A percentile compares a stretch with the other conserved stretches of the same genome.
These are phyloP conservation scores for Fusarium sp. DNA, from an alignment of 2,329 filamentous ascomycete species.

Conservation along the genomic window DNA sequence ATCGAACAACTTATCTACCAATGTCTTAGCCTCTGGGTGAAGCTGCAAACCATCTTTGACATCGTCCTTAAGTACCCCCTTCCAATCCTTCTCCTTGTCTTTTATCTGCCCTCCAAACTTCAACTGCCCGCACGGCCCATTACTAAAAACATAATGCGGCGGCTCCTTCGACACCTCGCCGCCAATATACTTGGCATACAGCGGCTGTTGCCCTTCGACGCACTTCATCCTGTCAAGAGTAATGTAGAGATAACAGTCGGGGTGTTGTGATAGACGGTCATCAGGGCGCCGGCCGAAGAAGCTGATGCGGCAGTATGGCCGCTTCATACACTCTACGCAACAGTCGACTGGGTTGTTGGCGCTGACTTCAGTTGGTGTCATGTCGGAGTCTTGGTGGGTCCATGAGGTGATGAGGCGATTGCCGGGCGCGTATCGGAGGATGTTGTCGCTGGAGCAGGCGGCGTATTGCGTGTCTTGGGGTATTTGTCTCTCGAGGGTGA, in stretches of 20 bases:
- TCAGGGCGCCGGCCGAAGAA: background rate
- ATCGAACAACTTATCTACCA: too few relatives aligned
- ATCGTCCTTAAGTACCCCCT: too few relatives aligned
- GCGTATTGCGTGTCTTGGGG: background rate
- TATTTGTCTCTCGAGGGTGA: background rate
- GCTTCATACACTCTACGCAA: background rate
- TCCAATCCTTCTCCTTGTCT: too few relatives aligned
- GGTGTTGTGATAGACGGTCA: too few relatives aligned
- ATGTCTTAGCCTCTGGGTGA: too few relatives aligned
- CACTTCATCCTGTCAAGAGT: background rate
- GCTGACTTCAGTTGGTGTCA: background rate
- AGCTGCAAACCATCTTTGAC: too few relatives aligned
- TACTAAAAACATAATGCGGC: background rate
- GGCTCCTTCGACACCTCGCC: too few relatives aligned
- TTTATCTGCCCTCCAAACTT: too few relatives aligned
- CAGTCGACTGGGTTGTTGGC: fast-evolving
- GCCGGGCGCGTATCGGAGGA: too few relatives aligned
- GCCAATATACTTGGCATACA: background rate
- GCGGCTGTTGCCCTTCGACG: background rate
- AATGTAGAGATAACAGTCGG: background rate
- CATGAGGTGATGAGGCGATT: background rate
- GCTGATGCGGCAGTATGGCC: background rate
- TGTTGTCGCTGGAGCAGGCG: background rate
- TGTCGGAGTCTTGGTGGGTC: background rate
- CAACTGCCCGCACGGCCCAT: background rate